Percentiles rank a stretch among this genome's conserved stretches.
These are phyloP conservation scores for Boletus sp. DNA, from an alignment of 1,284 basidiomycete genomes.

Conservation along the genomic window DNA sequence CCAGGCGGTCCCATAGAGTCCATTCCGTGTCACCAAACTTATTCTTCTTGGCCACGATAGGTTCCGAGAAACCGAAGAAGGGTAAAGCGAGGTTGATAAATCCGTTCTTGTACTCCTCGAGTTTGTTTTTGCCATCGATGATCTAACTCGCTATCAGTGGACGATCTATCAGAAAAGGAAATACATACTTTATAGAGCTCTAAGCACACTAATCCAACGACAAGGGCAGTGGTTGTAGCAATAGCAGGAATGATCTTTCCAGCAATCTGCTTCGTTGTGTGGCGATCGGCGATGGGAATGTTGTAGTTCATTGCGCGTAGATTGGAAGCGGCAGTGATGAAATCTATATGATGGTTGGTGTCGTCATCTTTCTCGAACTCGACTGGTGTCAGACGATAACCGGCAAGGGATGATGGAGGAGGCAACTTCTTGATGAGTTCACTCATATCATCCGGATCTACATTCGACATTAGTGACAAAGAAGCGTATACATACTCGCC, in stretches of 20 bases:
- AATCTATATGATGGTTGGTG: slow-evolving; percentile 97
- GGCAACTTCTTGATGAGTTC: slow-evolving; percentile 71
- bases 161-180: not conserved
- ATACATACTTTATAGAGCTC: slow-evolving; percentile 89
- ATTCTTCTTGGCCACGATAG: slow-evolving; percentile 88
- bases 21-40: slow-evolving; percentile 90
- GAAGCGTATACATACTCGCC: slow-evolving; percentile 1
- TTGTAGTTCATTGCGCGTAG: slow-evolving; percentile 95
- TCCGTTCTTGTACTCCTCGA: slow-evolving; percentile 98
- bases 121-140: slow-evolving; percentile 90
- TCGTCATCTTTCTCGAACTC: slow-evolving; percentile 99
- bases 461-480: slow-evolving; percentile 7
- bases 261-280: slow-evolving; percentile 98
- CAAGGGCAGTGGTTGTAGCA: slow-evolving; percentile 95
- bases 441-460: slow-evolving; percentile 55
- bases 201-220: slow-evolving; percentile 93
- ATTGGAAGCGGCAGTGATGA: slow-evolving; percentile 98
- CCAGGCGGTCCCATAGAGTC: slow-evolving; percentile 99
- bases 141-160: slow-evolving; percentile 50
- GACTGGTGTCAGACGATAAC: slow-evolving; percentile 92
- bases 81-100: slow-evolving; percentile 98
- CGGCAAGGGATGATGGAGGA: slow-evolving; percentile 87
- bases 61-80: slow-evolving; percentile 99
- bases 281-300: slow-evolving; percentile 86
- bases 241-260: slow-evolving; percentile 99